phyloP scores from a whole-genome alignment of 169 alveolate genomes.

The Cystoisospora suis region DNA sequence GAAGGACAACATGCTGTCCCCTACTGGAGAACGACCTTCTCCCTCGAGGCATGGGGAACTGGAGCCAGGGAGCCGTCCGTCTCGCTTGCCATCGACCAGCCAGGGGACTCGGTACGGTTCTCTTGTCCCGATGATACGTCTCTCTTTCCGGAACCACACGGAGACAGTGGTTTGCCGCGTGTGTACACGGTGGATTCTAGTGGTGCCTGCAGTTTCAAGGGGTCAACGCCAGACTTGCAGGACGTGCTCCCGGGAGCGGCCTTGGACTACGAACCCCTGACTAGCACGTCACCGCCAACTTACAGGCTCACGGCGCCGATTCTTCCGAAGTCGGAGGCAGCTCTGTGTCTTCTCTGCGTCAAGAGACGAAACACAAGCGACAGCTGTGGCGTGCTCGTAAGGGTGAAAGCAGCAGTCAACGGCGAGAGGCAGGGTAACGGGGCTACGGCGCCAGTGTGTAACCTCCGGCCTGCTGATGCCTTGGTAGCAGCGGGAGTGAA shows the following conservation, averaged over 20 bases:
- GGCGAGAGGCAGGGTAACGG: not conserved
- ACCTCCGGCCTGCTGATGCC: not conserved
- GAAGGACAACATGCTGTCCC: too few relatives aligned
- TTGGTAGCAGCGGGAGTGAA: not conserved
- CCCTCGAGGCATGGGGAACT: not conserved
- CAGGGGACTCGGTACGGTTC: constrained; percentile 8
- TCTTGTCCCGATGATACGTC: not conserved
- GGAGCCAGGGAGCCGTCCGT: not conserved
- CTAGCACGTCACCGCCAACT: not conserved
- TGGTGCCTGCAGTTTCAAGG: not conserved
- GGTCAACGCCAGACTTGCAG: not conserved
- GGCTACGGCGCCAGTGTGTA: not conserved
- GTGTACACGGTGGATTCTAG: not conserved
- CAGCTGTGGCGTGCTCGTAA: not conserved
- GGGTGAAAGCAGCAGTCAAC: not conserved
- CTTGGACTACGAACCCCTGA: too few relatives aligned
- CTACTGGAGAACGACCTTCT: not conserved
- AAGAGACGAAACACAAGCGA: not conserved
- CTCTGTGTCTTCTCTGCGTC: not conserved
- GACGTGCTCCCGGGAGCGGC: not conserved
- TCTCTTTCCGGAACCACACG: not conserved
- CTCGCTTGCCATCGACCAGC: not conserved
- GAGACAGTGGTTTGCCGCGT: too few relatives aligned
- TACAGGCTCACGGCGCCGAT: not conserved
- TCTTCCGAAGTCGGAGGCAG: not conserved